Percentiles rank a stretch among this genome's conserved stretches.
Conservation (phyloP, 225 moss, liverwort and hornwort genomes). For the Lunularia cruciata region DNA sequence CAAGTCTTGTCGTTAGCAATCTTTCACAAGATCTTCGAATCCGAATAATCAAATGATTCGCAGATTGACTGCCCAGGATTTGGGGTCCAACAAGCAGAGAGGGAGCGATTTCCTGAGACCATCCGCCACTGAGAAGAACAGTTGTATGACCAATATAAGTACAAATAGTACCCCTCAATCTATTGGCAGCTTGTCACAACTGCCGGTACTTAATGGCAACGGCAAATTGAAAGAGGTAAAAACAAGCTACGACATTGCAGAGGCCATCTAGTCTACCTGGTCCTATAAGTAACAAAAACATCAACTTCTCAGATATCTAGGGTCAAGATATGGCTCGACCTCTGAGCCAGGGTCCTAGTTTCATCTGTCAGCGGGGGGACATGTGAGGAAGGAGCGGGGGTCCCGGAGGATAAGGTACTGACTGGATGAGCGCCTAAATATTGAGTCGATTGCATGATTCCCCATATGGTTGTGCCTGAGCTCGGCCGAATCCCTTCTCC, state of each 20-base stretch:
- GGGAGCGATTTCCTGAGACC: constrained; percentile 54
- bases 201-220: constrained; percentile 51
- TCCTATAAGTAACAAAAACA: background rate
- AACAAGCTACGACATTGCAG: background rate
- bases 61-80: constrained; percentile 60
- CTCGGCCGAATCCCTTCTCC: too few species aligned
- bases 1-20: too few species aligned
- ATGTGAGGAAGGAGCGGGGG: background rate
- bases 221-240: constrained; percentile 40
- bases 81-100: constrained; percentile 46
- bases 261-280: background rate
- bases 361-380: background rate
- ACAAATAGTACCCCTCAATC: constrained; percentile 67
- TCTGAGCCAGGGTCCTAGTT: constrained; percentile 1
- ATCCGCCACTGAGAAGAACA: constrained; percentile 59
- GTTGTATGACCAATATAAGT: constrained; percentile 55
- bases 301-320: background rate
- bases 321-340: constrained; percentile 5
- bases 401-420: background rate
- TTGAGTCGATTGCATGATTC: too few species aligned
- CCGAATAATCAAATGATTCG: background rate
- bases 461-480: too few species aligned
- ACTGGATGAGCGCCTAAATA: too few species aligned
- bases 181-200: constrained; percentile 57
- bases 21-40: background rate